Evolutionary conservation across 768 basidiomycete species (phyloP), one percentile per base, ranked within the genome.

Genomic region (Lanmaoa rubissima): DNA sequence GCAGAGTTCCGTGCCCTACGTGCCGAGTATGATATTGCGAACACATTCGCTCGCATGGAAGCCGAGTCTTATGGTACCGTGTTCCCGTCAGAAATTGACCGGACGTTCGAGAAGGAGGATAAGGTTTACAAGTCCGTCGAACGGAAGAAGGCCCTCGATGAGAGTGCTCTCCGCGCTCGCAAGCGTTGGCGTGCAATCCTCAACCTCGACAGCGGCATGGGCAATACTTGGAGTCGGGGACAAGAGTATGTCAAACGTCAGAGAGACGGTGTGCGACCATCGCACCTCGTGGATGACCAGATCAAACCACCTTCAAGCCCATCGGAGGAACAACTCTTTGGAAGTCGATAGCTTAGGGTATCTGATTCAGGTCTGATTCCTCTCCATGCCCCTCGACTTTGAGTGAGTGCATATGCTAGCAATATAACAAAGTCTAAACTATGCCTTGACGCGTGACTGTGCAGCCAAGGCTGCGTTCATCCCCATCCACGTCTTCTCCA

Each of bases 401-500:
- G 32, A n/a, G 38, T 39, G 47, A 53, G 32, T 50, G 52, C 51
- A 45, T 54, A 55, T 26, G 38, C 36, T 64, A 62, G 61, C 40
- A 57, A 55, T 65, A 62, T 60, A 60, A 48, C 53, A 59, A 48
- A 47, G 45, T 55, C n/a, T 16, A 41, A 42, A 51, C 64, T 71
- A 78, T 64, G 75, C 75, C 60, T 79, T 81, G 59, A 76, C 75
- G 57, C 85, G 79, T 48, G 88, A 84, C 62, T 90, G 88, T 21
- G 91, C 91, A 46, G 92, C 91, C 69, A 90, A 83, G 12, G 92
- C 91, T 35, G 92, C 91, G 62, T 93, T 93, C 82, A 94, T 87
- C 38, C 88, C 89, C 92, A 94, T 94, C 92, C 95, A 97, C n/a
- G 93, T 94, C 83, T 98, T 98, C 77, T 99, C 97, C 14, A 94